phyloP scores from a whole-genome alignment of 2,329 filamentous ascomycete genomes.

The Cyclaneusma minus region DNA sequence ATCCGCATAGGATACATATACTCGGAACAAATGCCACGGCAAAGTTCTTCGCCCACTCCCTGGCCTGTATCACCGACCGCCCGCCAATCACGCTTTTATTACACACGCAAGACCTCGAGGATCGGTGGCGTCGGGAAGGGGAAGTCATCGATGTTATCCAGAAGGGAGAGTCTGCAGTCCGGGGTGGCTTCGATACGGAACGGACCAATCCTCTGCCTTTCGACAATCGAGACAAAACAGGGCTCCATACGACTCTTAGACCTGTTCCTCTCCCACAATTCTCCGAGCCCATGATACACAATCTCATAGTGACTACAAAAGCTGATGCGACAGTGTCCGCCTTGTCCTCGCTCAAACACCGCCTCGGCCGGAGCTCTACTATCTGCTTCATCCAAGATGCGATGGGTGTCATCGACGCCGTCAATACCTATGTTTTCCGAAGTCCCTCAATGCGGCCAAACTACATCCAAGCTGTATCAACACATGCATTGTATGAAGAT shows the following conservation, averaged over 20 bases:
- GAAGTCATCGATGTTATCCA: slow-evolving; percentile 29
- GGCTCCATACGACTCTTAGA: slow-evolving; percentile 10
- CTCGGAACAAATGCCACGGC: slow-evolving; percentile 50
- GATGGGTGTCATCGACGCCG: slow-evolving; percentile 66
- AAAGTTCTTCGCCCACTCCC: slow-evolving; percentile 47
- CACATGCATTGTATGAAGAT: slow-evolving; percentile 34
- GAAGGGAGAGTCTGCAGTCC: slow-evolving; percentile 22
- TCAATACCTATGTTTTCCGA: slow-evolving; percentile 57
- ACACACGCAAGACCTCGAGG: slow-evolving; percentile 28
- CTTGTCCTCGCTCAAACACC: slow-evolving; percentile 43
- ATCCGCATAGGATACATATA: slow-evolving; percentile 36
- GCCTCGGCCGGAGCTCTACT: slow-evolving; percentile 52
- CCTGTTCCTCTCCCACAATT: slow-evolving; percentile 16
- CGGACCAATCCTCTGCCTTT: slow-evolving; percentile 4
- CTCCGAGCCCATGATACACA: slow-evolving; percentile 36
- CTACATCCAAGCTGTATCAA: slow-evolving; percentile 51
- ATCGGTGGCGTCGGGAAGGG: slow-evolving; percentile 29
- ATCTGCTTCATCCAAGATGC: slow-evolving; percentile 69
- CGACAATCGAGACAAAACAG: slow-evolving; percentile 6
- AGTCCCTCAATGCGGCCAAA: slow-evolving; percentile 49
- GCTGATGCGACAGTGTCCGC: slow-evolving; percentile 39
- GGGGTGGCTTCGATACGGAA: slow-evolving; percentile 18
- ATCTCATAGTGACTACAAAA: slow-evolving; percentile 56
- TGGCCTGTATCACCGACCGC: slow-evolving; percentile 38
- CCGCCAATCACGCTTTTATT: slow-evolving; percentile 51